Conservation (phyloP, 2,329 filamentous ascomycete genomes). For the Microascus cirrosus region DNA sequence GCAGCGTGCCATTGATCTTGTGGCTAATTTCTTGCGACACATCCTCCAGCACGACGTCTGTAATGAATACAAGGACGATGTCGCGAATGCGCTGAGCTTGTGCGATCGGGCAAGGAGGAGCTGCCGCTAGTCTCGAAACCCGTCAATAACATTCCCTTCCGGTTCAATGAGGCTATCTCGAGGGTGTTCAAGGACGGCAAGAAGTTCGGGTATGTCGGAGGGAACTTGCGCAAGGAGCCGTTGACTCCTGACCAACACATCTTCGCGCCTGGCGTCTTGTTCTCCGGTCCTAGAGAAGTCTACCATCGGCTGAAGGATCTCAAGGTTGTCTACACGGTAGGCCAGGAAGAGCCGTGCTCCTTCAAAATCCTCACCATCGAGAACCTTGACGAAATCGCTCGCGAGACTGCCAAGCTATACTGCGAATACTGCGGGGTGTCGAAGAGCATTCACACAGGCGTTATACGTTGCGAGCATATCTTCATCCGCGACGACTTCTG, state of each 20-base stretch:
- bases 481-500: conserved; percentile 37
- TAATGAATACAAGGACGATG: conserved; percentile 61
- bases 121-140: conserved; percentile 47
- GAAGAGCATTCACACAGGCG: background rate
- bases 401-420: background rate
- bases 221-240: background rate
- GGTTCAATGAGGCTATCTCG: conserved; percentile 67
- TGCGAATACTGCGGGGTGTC: background rate
- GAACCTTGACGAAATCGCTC: conserved; percentile 20
- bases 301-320: background rate
- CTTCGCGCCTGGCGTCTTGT: background rate
- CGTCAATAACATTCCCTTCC: conserved; percentile 50
- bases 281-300: background rate
- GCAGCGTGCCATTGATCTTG: conserved; percentile 46
- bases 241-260: background rate
- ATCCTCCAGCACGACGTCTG: conserved; percentile 77
- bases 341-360: conserved; percentile 35
- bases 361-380: conserved; percentile 50
- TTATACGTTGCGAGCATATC: conserved; percentile 14
- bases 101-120: conserved; percentile 57
- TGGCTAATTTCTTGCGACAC: conserved; percentile 84
- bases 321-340: conserved; percentile 25
- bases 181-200: background rate
- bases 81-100: conserved; percentile 53
- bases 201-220: background rate